Percentiles rank a stretch among this genome's conserved stretches.
Evolutionary conservation across 306 rosid species (phyloP).

Genomic region (Dalbergia cochinchinensis): DNA sequence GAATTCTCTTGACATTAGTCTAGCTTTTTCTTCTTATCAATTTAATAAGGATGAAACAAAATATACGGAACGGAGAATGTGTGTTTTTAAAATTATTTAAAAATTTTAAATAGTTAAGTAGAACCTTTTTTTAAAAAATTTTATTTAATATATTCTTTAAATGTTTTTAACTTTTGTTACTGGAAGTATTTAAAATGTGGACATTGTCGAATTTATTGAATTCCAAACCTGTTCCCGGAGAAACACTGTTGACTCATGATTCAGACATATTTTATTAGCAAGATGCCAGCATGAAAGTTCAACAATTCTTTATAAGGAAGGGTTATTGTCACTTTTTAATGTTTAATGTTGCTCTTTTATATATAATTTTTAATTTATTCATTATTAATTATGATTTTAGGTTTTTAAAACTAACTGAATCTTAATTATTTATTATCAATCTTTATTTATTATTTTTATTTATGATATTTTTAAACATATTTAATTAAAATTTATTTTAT

Average conservation of each 20-base stretch:
- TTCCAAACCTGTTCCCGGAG: conserved; percentile 35
- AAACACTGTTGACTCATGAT: conserved; percentile 8
- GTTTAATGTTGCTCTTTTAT: no score
- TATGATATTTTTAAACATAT: no score
- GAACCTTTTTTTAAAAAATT: not conserved
- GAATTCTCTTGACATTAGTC: not conserved
- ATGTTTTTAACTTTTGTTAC: not conserved
- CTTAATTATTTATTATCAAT: no score
- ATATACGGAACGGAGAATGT: not conserved
- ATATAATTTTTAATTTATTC: no score
- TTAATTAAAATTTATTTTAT: no score
- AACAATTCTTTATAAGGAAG: no score
- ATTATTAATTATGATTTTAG: no score
- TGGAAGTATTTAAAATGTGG: conserved; percentile 4
- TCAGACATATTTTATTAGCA: no score
- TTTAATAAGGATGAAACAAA: not conserved
- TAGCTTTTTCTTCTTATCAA: not conserved
- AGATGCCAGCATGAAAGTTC: no score
- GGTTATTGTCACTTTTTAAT: no score
- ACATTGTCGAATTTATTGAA: conserved; percentile 48
- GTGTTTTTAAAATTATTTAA: not conserved
- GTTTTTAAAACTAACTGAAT: no score
- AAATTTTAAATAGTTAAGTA: not conserved
- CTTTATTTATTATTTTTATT: no score
- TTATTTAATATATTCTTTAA: not conserved